These are phyloP conservation scores for Vitis rotundifolia DNA, from an alignment of 164 flowering plant species.

Conservation along the genomic window DNA sequence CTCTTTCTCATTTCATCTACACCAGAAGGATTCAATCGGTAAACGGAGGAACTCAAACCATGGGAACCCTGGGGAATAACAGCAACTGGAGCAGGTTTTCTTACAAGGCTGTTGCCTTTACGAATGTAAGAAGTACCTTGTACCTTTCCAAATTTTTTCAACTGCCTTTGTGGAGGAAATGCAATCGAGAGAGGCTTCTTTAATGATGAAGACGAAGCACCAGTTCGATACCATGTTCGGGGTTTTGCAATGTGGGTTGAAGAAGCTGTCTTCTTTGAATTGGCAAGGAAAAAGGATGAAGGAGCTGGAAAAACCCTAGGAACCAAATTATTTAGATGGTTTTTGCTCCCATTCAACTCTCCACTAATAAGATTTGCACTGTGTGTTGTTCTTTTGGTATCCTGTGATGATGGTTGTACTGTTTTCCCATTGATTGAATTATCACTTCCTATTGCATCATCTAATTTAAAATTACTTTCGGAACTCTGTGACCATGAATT, in stretches of 20 bases:
- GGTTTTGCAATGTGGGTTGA: slow-evolving; percentile 40
- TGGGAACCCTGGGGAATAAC: slow-evolving; percentile 26
- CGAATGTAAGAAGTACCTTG: slow-evolving; percentile 71
- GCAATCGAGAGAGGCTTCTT: slow-evolving; percentile 23
- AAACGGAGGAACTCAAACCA: slow-evolving; percentile 25
- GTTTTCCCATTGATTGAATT: slow-evolving; percentile 13
- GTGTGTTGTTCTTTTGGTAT: slow-evolving; percentile 13
- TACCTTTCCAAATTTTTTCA: slow-evolving; percentile 20
- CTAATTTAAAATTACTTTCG: slow-evolving; percentile 9
- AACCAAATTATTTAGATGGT: slow-evolving; percentile 25
- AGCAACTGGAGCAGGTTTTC: slow-evolving; percentile 44
- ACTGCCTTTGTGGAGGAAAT: slow-evolving; percentile 29
- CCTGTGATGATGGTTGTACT: slow-evolving; percentile 16
- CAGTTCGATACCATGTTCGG: slow-evolving; percentile 75
- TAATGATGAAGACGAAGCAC: slow-evolving; percentile 23
- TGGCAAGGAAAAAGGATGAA: slow-evolving; percentile 20
- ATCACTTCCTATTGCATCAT: slow-evolving; percentile 14
- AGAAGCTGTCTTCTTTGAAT: slow-evolving; percentile 33
- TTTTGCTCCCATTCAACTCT: slow-evolving; percentile 26
- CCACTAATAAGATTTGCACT: slow-evolving; percentile 18
- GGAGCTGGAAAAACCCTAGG: slow-evolving; percentile 34
- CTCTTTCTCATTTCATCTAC: slow-evolving; percentile 27
- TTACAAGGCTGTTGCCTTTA: slow-evolving; percentile 87
- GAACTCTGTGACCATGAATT: slow-evolving; percentile 9
- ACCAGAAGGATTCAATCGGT: slow-evolving; percentile 31